These are phyloP conservation scores for Hymenotorrendiella dingleyae DNA, from an alignment of 2,329 filamentous ascomycete genomes.

Conservation along the genomic window DNA sequence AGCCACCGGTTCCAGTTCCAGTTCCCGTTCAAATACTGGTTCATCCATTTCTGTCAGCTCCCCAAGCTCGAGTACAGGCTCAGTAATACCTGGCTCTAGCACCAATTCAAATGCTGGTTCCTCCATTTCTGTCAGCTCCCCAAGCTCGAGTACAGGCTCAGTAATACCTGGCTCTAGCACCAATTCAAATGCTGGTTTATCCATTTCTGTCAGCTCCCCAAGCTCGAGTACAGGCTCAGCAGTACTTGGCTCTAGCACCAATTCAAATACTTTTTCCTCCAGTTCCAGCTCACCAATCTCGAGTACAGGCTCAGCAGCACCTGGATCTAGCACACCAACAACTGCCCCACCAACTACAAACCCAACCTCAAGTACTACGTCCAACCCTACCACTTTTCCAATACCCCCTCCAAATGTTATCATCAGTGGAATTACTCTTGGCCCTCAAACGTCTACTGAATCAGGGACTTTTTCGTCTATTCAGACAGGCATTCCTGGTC, in stretches of 20 bases:
- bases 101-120: too few relatives aligned
- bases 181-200: not conserved
- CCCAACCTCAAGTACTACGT: not conserved
- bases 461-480: slow-evolving; percentile 1
- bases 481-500: slow-evolving; percentile 6
- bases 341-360: not conserved
- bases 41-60: too few relatives aligned
- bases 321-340: not conserved
- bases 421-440: slow-evolving; percentile 6
- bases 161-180: not conserved
- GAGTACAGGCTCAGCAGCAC: not conserved
- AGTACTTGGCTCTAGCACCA: not conserved
- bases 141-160: too few relatives aligned
- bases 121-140: too few relatives aligned
- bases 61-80: too few relatives aligned
- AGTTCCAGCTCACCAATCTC: not conserved
- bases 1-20: too few relatives aligned
- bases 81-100: too few relatives aligned
- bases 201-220: not conserved
- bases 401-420: slow-evolving; percentile 3
- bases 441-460: slow-evolving; percentile 8
- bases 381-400: not conserved
- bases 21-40: too few relatives aligned
- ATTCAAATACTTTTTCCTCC: not conserved
- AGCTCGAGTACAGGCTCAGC: not conserved